Percentiles rank a stretch among this genome's conserved stretches.
Evolutionary conservation across 495 filamentous ascomycete species (phyloP).

Genomic region (Penicillium roqueforti): DNA sequence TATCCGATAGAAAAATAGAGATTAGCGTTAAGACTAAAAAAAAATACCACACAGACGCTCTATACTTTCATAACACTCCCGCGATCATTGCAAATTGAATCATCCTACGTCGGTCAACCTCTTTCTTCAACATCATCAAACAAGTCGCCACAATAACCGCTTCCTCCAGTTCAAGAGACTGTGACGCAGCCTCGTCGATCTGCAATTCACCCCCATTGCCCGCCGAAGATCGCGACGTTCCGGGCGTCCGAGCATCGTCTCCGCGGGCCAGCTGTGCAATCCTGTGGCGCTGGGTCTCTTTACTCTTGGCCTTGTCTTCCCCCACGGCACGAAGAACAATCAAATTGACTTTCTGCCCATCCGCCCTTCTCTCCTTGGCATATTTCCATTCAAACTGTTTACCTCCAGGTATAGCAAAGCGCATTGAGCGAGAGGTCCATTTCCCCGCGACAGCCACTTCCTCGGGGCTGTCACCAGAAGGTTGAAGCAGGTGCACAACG

Average conservation of each 20-base stretch:
- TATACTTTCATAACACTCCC: conserved; percentile 6
- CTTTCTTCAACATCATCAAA: conserved; percentile 55
- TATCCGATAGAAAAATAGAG: conserved; percentile 7
- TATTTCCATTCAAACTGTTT: conserved; percentile 49
- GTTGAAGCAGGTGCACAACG: conserved; percentile 23
- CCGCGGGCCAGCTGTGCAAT: conserved; percentile 47
- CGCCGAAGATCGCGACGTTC: conserved; percentile 36
- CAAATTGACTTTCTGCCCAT: conserved; percentile 28
- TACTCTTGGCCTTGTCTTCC: conserved; percentile 3
- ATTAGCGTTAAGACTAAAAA: not conserved
- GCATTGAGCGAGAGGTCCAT: conserved; percentile 35
- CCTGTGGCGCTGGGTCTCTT: not conserved
- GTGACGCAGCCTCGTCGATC: conserved; percentile 33
- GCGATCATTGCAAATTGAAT: conserved; percentile 42
- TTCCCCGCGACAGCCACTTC: conserved; percentile 14
- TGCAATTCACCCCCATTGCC: conserved; percentile 52
- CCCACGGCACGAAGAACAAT: conserved; percentile 29
- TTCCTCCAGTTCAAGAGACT: conserved; percentile 25
- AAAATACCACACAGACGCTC: not conserved
- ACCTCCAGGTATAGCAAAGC: conserved; percentile 35
- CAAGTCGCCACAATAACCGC: conserved; percentile 49
- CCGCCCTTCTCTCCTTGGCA: conserved; percentile 30
- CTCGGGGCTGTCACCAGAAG: not conserved
- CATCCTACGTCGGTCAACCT: conserved; percentile 50
- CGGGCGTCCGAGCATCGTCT: conserved; percentile 37